Conservation (phyloP, 2,329 filamentous ascomycete genomes). For the Falciphora oryzae region DNA sequence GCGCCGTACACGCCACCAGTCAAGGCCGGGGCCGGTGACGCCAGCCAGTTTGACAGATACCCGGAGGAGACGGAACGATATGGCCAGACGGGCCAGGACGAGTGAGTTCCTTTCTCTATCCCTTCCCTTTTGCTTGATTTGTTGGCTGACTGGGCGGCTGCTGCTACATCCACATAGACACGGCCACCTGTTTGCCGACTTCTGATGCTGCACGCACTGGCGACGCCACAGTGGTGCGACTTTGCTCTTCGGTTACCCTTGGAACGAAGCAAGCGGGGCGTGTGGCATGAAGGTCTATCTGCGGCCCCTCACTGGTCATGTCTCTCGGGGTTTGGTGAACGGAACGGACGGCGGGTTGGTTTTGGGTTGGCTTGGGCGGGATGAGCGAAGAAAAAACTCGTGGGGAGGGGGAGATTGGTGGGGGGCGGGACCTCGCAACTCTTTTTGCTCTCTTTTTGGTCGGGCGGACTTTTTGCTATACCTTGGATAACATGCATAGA, state of each 20-base stretch:
- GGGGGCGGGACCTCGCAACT: no score
- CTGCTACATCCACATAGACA: conserved; percentile 42
- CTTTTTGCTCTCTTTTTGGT: no score
- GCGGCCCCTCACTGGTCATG: no score
- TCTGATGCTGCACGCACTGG: conserved; percentile 38
- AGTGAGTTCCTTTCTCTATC: conserved; percentile 55
- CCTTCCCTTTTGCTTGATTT: background rate
- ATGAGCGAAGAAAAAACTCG: background rate
- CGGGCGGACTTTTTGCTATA: no score
- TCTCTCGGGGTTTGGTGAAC: no score
- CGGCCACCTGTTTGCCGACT: conserved; percentile 70
- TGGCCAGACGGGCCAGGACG: conserved; percentile 70
- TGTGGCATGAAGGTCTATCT: no score
- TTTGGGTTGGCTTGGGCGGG: background rate
- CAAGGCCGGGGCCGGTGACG: conserved; percentile 86
- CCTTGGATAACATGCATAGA: no score
- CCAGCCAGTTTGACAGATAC: conserved; percentile 97
- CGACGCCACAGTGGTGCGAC: no score
- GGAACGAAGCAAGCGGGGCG: no score
- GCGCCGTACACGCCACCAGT: conserved; percentile 96
- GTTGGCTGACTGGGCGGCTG: conserved; percentile 2
- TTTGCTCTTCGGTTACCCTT: no score
- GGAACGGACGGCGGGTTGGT: no score
- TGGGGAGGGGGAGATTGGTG: background rate
- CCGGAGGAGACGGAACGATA: conserved; percentile 95